Conservation (phyloP, 768 basidiomycete species). For the Psilocybe subaeruginosa region DNA sequence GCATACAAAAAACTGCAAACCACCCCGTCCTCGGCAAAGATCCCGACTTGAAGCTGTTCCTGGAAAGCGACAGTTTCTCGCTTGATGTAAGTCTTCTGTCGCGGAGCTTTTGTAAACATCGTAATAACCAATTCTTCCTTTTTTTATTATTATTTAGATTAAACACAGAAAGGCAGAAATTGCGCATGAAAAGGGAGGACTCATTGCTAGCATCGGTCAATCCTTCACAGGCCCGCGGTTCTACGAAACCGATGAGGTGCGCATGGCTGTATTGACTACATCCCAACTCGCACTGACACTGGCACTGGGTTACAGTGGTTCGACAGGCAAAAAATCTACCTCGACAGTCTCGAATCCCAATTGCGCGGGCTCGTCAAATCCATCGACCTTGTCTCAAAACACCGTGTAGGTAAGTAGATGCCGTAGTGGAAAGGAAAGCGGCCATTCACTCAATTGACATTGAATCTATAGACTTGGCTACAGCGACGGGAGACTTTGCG, state of each 20-base stretch:
- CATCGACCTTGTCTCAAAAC: slow-evolving; percentile 83
- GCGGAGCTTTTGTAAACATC: neutral
- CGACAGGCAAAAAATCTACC: slow-evolving; percentile 79
- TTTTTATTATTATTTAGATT: slow-evolving; percentile 51
- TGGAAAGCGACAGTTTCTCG: slow-evolving; percentile 92
- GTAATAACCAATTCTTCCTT: neutral
- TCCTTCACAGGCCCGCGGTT: slow-evolving; percentile 80
- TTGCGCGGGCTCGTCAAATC: slow-evolving; percentile 85
- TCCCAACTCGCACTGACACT: neutral
- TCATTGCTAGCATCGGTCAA: slow-evolving; percentile 84
- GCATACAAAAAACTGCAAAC: slow-evolving; percentile 89
- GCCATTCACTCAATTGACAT: neutral
- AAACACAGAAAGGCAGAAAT: slow-evolving; percentile 85
- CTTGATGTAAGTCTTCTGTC: slow-evolving; percentile 68
- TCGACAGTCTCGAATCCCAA: slow-evolving; percentile 91
- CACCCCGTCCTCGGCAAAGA: slow-evolving; percentile 92
- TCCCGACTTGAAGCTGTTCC: slow-evolving; percentile 83
- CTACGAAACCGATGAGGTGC: slow-evolving; percentile 85
- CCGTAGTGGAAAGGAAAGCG: neutral
- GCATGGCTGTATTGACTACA: slow-evolving; percentile 9
- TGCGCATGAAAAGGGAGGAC: slow-evolving; percentile 76
- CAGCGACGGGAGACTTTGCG: slow-evolving; percentile 79
- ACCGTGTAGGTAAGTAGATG: slow-evolving; percentile 62
- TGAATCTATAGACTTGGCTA: slow-evolving; percentile 59
- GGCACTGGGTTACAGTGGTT: slow-evolving; percentile 71